Evolutionary conservation across 148 eudicot genomes (phyloP).

Genomic region (Chenopodium suecicum): DNA sequence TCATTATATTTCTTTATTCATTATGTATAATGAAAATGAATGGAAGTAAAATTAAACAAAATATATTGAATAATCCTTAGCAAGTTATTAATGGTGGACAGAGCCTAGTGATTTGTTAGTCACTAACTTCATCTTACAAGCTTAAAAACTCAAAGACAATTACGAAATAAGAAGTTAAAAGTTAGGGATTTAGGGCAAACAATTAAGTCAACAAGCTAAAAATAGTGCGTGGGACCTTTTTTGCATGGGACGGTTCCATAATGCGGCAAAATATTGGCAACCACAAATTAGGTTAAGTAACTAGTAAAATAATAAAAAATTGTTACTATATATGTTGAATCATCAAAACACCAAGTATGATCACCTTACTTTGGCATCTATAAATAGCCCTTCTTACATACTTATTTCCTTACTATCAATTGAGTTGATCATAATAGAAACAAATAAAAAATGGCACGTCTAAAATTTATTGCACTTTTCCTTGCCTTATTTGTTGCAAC

Average conservation of each 20-base stretch:
- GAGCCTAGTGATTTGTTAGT: not conserved
- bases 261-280: not conserved
- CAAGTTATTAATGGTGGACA: constrained; percentile 5
- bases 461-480: constrained; percentile 27
- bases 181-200: not conserved
- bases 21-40: too few relatives aligned
- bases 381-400: constrained; percentile 22
- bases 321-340: not conserved
- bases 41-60: not conserved
- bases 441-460: constrained; percentile 32
- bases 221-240: not conserved
- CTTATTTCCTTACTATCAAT: constrained; percentile 14
- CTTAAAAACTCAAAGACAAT: not conserved
- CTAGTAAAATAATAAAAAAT: not conserved
- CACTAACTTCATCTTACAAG: not conserved
- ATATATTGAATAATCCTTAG: not conserved
- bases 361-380: not conserved
- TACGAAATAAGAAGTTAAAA: too few relatives aligned
- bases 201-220: not conserved
- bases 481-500: constrained; percentile 27
- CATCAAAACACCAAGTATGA: not conserved
- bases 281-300: not conserved
- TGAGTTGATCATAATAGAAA: not conserved
- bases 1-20: too few relatives aligned
- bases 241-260: not conserved